Evolutionary conservation across 2,329 filamentous ascomycete genomes (phyloP), one percentile per base, ranked within the genome.

Genomic region (Trichoderma koningiopsis): DNA sequence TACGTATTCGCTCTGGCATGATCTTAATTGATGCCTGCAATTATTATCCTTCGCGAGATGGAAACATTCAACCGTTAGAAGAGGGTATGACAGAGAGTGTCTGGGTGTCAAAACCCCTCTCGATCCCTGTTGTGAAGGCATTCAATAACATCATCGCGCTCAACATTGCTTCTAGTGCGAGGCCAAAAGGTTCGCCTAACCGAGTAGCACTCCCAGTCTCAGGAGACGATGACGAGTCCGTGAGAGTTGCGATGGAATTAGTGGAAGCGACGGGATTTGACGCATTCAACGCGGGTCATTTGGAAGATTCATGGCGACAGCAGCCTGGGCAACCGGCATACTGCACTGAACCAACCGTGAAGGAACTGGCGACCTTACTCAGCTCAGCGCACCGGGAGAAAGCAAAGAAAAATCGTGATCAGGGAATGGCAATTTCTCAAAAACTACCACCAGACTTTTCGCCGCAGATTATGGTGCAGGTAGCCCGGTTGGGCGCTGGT

Each of bases 21-120:
- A 29, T 60, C 16, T 31, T 60, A 5, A 43, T 60, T 60, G 35
- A 60, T 43, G 57, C 57, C 37, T 60, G 57, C 57, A 60, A 60
- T 4, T 60, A 60, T 43, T 60, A 60, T 60, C 57, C 57, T 37
- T 13, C 57, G 16, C 35, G 35, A 19, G 57, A 43, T 43, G 57
- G 57, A 5, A 43, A 31, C 8, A 60, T 60, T 24, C 57, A 47
- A 35, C 14, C 19, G 35, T 7, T 60, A 1, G 57, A 60, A 4
- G 57, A 60, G 19, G 57, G 57, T 35, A 47, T 43, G 57, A 13
- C 10, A 14, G 57, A 60, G 57, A 60, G 57, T 60, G 57, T 60
- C 19, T 60, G 57, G 57, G 43, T 29, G 16, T 60, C 57, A 16
- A 31, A 60, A 13, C 31, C 24, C 4, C 11, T 60, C 5, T 29